Percentiles rank a stretch among this genome's conserved stretches.
Conservation (phyloP, 2,329 filamentous ascomycete genomes). For the Acarospora socialis region DNA sequence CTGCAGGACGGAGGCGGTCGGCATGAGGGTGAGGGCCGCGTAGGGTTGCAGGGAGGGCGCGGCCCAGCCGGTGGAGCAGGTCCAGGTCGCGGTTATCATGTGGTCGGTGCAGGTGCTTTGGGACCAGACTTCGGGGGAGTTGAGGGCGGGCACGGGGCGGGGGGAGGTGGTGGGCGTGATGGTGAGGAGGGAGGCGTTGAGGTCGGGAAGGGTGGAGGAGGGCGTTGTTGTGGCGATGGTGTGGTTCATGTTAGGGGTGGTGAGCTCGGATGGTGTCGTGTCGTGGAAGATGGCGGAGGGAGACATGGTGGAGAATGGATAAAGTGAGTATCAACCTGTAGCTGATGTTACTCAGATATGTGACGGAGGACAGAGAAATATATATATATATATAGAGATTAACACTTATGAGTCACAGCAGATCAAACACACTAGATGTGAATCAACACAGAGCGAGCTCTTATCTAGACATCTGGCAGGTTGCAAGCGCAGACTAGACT, state of each 20-base stretch:
- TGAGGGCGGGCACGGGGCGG: constrained; percentile 23
- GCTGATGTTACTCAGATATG: too few species aligned
- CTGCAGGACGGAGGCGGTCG: constrained; percentile 68
- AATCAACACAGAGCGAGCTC: too few species aligned
- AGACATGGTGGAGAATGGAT: constrained; percentile 10
- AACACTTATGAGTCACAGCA: too few species aligned
- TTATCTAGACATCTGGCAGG: too few species aligned
- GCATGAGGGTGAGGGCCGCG: constrained; percentile 62
- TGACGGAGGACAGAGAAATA: too few species aligned
- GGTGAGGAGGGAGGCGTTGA: constrained; percentile 27
- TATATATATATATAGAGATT: too few species aligned
- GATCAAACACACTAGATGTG: too few species aligned
- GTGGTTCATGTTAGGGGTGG: constrained; percentile 13
- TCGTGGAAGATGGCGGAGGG: constrained; percentile 11
- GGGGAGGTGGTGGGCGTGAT: constrained; percentile 24
- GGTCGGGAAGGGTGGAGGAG: constrained; percentile 18
- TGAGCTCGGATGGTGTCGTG: constrained; percentile 14
- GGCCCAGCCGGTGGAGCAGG: constrained; percentile 50
- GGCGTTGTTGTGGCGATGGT: constrained; percentile 14
- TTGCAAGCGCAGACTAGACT: too few species aligned
- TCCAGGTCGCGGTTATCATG: constrained; percentile 69
- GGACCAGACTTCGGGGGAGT: constrained; percentile 26
- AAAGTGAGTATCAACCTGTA: too few species aligned
- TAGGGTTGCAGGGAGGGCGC: constrained; percentile 62
- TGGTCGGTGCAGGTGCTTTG: constrained; percentile 56